These are phyloP conservation scores for Vitis hybrid DNA, from an alignment of 177 flowering plant species.

Conservation along the genomic window DNA sequence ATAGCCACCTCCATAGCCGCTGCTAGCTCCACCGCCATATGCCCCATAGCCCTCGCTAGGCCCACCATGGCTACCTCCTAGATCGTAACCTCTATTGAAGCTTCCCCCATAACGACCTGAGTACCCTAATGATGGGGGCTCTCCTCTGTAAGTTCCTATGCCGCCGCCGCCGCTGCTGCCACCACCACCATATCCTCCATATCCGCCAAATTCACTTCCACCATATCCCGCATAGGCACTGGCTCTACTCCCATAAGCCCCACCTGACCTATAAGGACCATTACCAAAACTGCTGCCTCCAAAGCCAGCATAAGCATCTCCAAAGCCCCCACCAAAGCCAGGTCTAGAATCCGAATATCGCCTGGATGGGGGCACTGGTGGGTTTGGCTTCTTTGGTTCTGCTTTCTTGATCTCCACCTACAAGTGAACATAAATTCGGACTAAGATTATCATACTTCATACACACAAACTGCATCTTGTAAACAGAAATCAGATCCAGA, in stretches of 20 bases:
- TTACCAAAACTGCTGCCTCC: conserved; percentile 36
- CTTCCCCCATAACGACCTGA: conserved; percentile 59
- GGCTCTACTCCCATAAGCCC: conserved; percentile 30
- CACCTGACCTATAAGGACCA: conserved; percentile 39
- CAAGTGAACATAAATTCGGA: conserved; percentile 37
- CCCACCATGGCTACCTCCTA: conserved; percentile 62
- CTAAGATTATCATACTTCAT: conserved; percentile 25
- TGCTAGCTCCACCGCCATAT: conserved; percentile 38
- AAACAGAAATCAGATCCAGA: neutral
- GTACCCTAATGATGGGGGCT: conserved; percentile 54
- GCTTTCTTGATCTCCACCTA: conserved; percentile 99
- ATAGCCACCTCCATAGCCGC: conserved; percentile 37
- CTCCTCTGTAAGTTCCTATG: conserved; percentile 55
- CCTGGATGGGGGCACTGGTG: conserved; percentile 53
- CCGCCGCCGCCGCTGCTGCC: conserved; percentile 23
- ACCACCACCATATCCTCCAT: conserved; percentile 64
- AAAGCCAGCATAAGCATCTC: conserved; percentile 53
- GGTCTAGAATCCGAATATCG: conserved; percentile 64
- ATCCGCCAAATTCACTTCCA: conserved; percentile 58
- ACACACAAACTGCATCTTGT: neutral
- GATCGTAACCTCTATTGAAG: conserved; percentile 53
- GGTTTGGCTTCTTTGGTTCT: conserved; percentile 90
- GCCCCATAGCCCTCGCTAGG: conserved; percentile 58
- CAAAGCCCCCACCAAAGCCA: conserved; percentile 58
- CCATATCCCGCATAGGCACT: conserved; percentile 65